phyloP scores from a whole-genome alignment of 352 stramenopile genomes.

The Peronospora belbahrii region DNA sequence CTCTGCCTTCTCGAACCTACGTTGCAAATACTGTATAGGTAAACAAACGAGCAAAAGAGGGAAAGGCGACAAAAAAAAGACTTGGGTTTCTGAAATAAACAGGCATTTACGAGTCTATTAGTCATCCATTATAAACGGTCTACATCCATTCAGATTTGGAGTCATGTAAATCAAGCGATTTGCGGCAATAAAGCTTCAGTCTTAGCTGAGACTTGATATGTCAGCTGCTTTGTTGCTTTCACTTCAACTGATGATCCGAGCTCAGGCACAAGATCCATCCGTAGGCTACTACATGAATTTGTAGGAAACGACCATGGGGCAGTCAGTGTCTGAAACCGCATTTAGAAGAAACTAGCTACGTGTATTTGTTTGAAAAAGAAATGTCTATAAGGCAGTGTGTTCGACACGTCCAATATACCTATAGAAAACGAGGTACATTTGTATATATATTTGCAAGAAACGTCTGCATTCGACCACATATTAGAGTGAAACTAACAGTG shows the following conservation, averaged over 20 bases:
- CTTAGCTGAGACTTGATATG: not conserved
- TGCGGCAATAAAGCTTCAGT: not conserved
- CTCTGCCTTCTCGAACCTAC: not conserved
- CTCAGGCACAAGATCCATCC: too few species aligned
- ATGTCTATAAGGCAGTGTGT: not conserved
- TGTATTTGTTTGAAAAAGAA: not conserved
- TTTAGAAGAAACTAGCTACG: not conserved
- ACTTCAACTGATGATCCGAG: not conserved
- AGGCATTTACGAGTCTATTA: too few species aligned
- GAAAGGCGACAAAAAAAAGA: constrained; percentile 19
- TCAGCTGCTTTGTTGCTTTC: not conserved
- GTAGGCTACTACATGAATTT: not conserved
- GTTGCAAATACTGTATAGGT: not conserved
- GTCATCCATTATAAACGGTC: too few species aligned
- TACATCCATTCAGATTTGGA: too few species aligned
- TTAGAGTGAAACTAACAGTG: not conserved
- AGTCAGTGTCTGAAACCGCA: not conserved
- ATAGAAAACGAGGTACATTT: too few species aligned
- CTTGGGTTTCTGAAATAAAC: constrained; percentile 3
- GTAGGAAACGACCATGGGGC: not conserved
- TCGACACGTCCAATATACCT: too few species aligned
- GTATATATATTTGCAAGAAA: not conserved
- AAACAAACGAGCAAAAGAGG: not conserved
- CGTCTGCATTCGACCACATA: not conserved
- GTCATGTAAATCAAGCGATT: not conserved